Evolutionary conservation across 371 early-diverging fungal species (phyloP), one percentile per base, ranked within the genome.

Genomic region (Thermomucor indicae-seudaticae): DNA sequence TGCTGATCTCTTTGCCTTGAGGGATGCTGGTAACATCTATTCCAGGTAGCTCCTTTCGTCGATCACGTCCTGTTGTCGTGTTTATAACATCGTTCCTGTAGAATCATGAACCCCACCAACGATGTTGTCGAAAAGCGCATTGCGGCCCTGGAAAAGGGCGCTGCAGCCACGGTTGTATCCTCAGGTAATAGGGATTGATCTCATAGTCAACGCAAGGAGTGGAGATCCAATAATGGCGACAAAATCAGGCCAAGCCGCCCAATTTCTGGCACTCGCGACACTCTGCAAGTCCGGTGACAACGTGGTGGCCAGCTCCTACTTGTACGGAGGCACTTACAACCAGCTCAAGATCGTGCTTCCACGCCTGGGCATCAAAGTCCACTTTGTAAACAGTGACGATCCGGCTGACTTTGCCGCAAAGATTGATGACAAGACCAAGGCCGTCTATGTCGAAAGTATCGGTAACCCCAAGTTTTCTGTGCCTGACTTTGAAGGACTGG

Each of bases 281-380:
- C 47, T 94, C 35, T 85, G 85, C 51, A 72, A 80, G 45, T 43
- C 78, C 6, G 93, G 93, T 24, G 90, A 91, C 58, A 95, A 92
- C 65, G 88, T 95, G 49, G 81, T 95, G 20, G 66, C 91, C 12
- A 81, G 88, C 24, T 68, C 78, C 14, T 86, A 72, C 55, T 62
- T 93, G 22, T 93, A 92, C 58, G 94, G 94, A 35, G 94, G 92
- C 14, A 90, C 93, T 11, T 89, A 86, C 77, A 92, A 90, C 66
- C 89, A 88, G 65, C 81, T 94, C 75, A 92, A 93, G 74, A 81
- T 89, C 28, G 53, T 79, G 11, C 69, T 95, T 25, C 89, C 91
- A 11, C 79, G 91, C 19, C 64, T 92, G 5, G 95, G 95, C 16
- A 89, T 95, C 53, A 53, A 75, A 4, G 86, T 85, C 59, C 74